Evolutionary conservation across 164 flowering plant species (phyloP).

Genomic region (Macadamia integrifolia): DNA sequence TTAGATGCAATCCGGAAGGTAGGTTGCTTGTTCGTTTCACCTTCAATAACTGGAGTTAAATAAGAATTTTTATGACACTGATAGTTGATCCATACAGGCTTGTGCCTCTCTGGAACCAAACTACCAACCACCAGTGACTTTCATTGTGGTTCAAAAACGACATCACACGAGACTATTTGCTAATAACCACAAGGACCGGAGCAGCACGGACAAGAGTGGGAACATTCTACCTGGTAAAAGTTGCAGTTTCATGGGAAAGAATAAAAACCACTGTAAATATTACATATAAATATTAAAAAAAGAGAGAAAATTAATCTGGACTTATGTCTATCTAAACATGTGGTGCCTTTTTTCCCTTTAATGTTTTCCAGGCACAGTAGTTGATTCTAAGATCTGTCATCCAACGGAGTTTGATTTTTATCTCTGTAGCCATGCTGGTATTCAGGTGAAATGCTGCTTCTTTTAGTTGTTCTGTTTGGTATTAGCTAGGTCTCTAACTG

Average conservation of each 20-base stretch:
- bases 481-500: too few relatives aligned
- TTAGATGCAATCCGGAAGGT: conserved; percentile 41
- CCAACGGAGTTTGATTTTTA: conserved; percentile 92
- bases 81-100: conserved; percentile 15
- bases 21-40: neutral
- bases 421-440: conserved; percentile 96
- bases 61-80: neutral
- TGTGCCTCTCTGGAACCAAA: conserved; percentile 19
- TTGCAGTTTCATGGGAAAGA: neutral
- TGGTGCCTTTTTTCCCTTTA: neutral
- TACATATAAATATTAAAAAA: too few relatives aligned
- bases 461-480: neutral
- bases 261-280: neutral
- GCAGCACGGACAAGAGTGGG: conserved; percentile 4
- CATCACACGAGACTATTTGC: conserved; percentile 30
- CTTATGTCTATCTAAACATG: neutral
- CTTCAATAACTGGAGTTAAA: neutral
- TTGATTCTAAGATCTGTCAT: conserved; percentile 83
- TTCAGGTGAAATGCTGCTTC: conserved; percentile 49
- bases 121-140: conserved; percentile 71
- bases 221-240: conserved; percentile 12
- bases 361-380: conserved; percentile 66
- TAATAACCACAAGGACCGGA: neutral
- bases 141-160: conserved; percentile 59
- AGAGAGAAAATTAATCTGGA: neutral